Evolutionary conservation across 2,329 filamentous ascomycete genomes (phyloP).

Genomic region (Colletotrichum tamarilloi): DNA sequence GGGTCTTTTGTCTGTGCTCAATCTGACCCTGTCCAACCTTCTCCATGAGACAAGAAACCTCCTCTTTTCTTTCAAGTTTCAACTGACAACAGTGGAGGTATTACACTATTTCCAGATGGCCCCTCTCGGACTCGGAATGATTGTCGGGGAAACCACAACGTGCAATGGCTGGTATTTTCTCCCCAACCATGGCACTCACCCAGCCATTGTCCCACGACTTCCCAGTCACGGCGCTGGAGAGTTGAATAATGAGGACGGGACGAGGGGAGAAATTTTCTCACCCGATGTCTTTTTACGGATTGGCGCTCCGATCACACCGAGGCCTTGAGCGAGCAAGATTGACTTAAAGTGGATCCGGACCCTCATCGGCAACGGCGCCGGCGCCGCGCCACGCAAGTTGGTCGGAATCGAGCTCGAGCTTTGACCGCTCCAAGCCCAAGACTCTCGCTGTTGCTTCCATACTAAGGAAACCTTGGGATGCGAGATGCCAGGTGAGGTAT

Average conservation of each 20-base stretch:
- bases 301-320: slow-evolving; percentile 15
- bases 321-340: slow-evolving; percentile 15
- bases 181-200: slow-evolving; percentile 1
- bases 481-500: not conserved
- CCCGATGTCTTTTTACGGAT: slow-evolving; percentile 9
- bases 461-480: not conserved
- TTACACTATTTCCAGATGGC: not conserved
- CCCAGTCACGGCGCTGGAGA: slow-evolving; percentile 18
- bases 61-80: not conserved
- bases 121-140: slow-evolving; percentile 30
- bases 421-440: not conserved
- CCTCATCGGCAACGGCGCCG: slow-evolving; percentile 29
- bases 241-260: slow-evolving; percentile 2
- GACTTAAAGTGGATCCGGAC: slow-evolving; percentile 9
- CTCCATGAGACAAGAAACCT: slow-evolving; percentile 14
- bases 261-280: slow-evolving; percentile 12
- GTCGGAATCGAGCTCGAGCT: slow-evolving; percentile 10
- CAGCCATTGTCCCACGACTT: slow-evolving; percentile 1
- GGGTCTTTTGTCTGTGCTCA: slow-evolving; percentile 15
- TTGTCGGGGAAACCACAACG: slow-evolving; percentile 23
- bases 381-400: slow-evolving; percentile 20
- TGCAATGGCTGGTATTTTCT: slow-evolving; percentile 7
- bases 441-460: not conserved
- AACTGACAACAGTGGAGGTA: not conserved
- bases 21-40: slow-evolving; percentile 15